phyloP scores from a whole-genome alignment of 169 alveolate genomes.

The Eimeria acervulina region DNA sequence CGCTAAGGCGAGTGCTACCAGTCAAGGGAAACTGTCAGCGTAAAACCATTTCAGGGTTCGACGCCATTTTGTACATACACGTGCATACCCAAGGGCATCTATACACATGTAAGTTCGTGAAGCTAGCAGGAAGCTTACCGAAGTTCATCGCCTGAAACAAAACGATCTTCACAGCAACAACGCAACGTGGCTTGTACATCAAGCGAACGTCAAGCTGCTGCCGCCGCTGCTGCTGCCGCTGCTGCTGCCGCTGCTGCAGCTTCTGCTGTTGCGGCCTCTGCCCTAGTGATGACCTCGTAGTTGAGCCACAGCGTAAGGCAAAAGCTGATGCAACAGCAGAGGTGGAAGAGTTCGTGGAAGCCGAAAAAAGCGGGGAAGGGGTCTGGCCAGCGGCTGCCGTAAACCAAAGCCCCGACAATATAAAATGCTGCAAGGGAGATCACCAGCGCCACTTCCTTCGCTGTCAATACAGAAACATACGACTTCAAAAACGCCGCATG shows the following conservation, averaged over 20 bases:
- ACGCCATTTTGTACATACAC: too few relatives aligned
- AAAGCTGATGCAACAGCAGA: constrained; percentile 70
- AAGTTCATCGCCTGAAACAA: too few relatives aligned
- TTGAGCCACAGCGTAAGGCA: constrained; percentile 81
- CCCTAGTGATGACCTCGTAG: constrained; percentile 75
- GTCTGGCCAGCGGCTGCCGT: constrained; percentile 77
- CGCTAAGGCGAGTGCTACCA: neutral
- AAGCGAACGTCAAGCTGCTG: neutral
- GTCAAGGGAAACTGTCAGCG: neutral
- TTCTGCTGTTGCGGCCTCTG: constrained; percentile 52
- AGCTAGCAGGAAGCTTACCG: neutral
- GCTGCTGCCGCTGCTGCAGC: neutral
- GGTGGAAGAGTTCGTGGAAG: constrained; percentile 82
- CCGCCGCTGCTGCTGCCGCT: neutral
- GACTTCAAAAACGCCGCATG: constrained; percentile 70
- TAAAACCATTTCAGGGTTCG: too few relatives aligned
- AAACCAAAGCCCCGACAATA: constrained; percentile 79
- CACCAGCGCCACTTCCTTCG: constrained; percentile 35
- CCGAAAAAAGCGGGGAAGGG: constrained; percentile 79
- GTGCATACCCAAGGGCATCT: neutral
- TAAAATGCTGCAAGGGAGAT: constrained; percentile 59
- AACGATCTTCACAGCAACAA: too few relatives aligned
- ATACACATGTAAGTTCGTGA: neutral
- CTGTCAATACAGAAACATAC: constrained; percentile 59
- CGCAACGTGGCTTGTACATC: too few relatives aligned